phyloP scores from a whole-genome alignment of 2,329 filamentous ascomycete genomes.

The Fusarium sp. region DNA sequence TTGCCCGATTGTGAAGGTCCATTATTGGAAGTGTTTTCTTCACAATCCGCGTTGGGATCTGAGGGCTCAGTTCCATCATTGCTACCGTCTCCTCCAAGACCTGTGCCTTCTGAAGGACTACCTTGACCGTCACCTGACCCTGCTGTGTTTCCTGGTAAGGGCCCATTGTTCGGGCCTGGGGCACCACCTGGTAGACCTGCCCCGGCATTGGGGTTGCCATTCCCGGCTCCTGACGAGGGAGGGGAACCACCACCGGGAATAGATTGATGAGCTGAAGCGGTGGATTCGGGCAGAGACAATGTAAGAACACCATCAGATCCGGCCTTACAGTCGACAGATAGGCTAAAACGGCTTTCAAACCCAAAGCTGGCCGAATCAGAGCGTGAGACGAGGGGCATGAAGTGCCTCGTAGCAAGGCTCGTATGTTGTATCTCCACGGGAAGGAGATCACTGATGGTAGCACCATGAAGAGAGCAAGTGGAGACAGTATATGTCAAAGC shows the following conservation, averaged over 20 bases:
- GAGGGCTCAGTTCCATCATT: background rate
- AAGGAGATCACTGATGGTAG: slow-evolving; percentile 43
- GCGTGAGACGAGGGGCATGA: background rate
- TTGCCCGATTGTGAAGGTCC: background rate
- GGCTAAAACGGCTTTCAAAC: slow-evolving; percentile 36
- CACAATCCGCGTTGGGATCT: background rate
- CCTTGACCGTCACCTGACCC: background rate
- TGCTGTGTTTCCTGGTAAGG: background rate
- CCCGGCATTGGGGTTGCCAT: background rate
- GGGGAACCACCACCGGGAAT: background rate
- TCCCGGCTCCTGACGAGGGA: background rate
- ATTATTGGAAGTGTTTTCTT: background rate
- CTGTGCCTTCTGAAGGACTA: background rate
- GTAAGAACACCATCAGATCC: slow-evolving; percentile 48
- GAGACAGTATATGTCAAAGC: slow-evolving; percentile 43
- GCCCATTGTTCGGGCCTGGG: background rate
- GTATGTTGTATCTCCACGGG: slow-evolving; percentile 43
- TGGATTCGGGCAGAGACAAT: slow-evolving; percentile 36
- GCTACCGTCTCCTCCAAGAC: background rate
- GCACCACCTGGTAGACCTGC: background rate
- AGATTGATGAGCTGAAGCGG: slow-evolving; percentile 12
- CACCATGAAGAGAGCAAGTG: slow-evolving; percentile 42
- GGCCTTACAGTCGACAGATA: slow-evolving; percentile 43
- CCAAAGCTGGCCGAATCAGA: slow-evolving; percentile 14
- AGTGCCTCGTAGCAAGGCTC: slow-evolving; percentile 10